phyloP scores from a whole-genome alignment of 164 flowering plant species.

The Chimonanthus salicifolius region DNA sequence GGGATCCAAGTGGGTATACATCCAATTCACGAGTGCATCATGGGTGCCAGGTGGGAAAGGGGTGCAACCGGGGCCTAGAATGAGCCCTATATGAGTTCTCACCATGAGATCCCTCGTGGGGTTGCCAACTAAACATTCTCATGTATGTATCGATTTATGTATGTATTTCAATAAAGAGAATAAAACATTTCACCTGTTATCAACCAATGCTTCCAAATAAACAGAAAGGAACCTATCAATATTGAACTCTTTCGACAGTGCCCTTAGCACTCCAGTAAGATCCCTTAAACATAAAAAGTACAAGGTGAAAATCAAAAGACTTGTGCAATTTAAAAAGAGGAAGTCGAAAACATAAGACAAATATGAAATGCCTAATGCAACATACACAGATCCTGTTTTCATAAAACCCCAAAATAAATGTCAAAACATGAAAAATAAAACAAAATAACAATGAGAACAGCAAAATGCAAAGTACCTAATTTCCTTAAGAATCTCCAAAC shows the following conservation, averaged over 20 bases:
- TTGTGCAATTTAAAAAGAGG: not conserved
- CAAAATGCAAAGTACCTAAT: slow-evolving; percentile 40
- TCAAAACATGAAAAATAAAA: not conserved
- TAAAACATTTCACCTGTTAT: slow-evolving; percentile 43
- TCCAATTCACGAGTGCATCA: no score
- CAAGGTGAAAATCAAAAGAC: not conserved
- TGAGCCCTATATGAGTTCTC: no score
- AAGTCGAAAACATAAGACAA: no score
- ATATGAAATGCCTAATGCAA: no score
- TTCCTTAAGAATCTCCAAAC: slow-evolving; percentile 44
- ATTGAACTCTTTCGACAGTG: slow-evolving; percentile 60
- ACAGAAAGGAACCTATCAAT: slow-evolving; percentile 61
- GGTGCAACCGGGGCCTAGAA: no score
- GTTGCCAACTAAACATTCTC: no score
- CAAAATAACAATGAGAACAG: not conserved
- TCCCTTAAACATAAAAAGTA: slow-evolving; percentile 38
- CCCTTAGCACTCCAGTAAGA: slow-evolving; percentile 45
- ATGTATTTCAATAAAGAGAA: not conserved
- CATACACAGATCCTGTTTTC: no score
- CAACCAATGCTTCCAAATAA: slow-evolving; percentile 57
- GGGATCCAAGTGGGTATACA: no score
- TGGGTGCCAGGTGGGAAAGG: no score
- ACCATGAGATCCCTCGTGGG: no score
- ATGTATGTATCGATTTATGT: no score
- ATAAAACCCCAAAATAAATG: not conserved